Evolutionary conservation across 192 early-diverging fungal species (phyloP), one percentile per base, ranked within the genome.

Genomic region (Umbelopsis ramanniana): DNA sequence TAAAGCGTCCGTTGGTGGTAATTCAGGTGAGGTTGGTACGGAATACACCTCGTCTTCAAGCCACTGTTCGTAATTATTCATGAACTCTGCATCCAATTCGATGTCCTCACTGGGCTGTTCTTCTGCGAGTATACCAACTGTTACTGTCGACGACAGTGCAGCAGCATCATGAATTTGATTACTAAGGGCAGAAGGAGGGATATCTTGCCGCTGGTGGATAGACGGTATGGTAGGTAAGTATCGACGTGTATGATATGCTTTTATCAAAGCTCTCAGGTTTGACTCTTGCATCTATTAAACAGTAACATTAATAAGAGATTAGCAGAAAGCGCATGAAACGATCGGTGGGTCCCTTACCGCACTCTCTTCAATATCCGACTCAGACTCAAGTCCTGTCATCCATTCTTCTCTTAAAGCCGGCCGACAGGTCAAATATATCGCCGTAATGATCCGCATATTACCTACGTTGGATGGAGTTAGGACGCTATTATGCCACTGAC

Each of bases 401-500:
- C 88, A 93, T 46, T 93, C 90, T 67, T 94, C 93, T 43, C 82
- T 76, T 38, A 93, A 71, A 70, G 79, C 84, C 0, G 90, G 91
- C 6, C 86, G 80, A 53, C 92, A 82, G 45, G 85, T 82, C 33
- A 92, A 53, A 74, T 87, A 95, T n/a, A 94, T 94, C 0, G 85
- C 81, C 10, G 93, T 92, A 66, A 95, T 91, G n/a, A 93, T 85
- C 66, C 88, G 89, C 91, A 94, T 93, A 73, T 94, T 94, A 52
- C 76, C 85, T 89, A 33, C 21, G 6, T 5, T 50, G 15, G 17
- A 33, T 72, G 23, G 29, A 24, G 72, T 19, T 46, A 68, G 45
- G 11, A 24, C 35, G n/a, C 55, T 17, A 23, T 23, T 68, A 76
- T 22, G 45, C 15, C 19, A 75, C 48, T 48, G 55, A 69, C 43